Evolutionary conservation across 768 basidiomycete genomes (phyloP).

Genomic region (Kwoniella pini): DNA sequence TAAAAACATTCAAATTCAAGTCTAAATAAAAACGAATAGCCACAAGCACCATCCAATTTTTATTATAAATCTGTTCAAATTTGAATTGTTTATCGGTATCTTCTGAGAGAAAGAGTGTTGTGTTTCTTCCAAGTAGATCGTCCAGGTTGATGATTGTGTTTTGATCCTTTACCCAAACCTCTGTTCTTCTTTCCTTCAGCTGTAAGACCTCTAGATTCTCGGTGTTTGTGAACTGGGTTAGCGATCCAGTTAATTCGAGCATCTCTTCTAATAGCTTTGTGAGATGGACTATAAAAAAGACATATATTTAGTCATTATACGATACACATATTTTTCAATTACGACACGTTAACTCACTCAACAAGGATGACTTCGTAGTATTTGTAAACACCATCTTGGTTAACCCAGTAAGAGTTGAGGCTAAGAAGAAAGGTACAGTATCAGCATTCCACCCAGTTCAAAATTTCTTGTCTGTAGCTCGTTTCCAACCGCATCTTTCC

Average conservation of each 20-base stretch:
- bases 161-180: conserved; percentile 92
- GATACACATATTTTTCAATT: too few relatives aligned
- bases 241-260: conserved; percentile 98
- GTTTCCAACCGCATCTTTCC: not conserved
- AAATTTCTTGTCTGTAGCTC: too few relatives aligned
- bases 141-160: conserved; percentile 88
- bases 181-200: conserved; percentile 97
- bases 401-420: conserved; percentile 88
- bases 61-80: not conserved
- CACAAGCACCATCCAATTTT: conserved; percentile 17
- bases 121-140: conserved; percentile 94
- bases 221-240: conserved; percentile 97
- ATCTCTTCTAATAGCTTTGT: conserved; percentile 80
- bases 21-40: conserved; percentile 2
- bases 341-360: conserved; percentile 66
- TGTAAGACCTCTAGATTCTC: conserved; percentile 97
- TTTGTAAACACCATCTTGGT: conserved; percentile 98
- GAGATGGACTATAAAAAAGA: conserved; percentile 54
- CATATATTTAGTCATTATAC: too few relatives aligned
- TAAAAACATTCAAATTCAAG: too few relatives aligned
- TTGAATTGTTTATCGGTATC: conserved; percentile 54
- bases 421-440: conserved; percentile 11
- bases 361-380: conserved; percentile 99
- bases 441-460: conserved; percentile 11
- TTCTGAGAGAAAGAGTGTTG: conserved; percentile 70